These are phyloP conservation scores for Melampsora americana DNA, from an alignment of 1,284 basidiomycete genomes.

Conservation along the genomic window DNA sequence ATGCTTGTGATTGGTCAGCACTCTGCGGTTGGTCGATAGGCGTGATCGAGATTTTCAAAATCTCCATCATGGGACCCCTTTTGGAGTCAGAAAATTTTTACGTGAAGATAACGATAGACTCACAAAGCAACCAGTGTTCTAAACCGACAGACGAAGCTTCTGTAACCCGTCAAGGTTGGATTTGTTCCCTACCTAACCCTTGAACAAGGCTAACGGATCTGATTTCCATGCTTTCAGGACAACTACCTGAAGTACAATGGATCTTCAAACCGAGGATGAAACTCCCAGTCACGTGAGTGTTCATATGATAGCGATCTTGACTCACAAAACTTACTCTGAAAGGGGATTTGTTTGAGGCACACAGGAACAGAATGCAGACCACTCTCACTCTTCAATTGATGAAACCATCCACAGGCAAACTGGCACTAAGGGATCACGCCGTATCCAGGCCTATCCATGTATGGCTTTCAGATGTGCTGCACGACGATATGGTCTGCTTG, in stretches of 20 bases:
- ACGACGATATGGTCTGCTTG: not conserved
- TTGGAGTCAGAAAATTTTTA: slow-evolving; percentile 1
- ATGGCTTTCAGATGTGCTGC: not conserved
- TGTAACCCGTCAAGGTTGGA: not conserved
- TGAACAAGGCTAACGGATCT: not conserved
- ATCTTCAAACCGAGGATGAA: slow-evolving; percentile 1
- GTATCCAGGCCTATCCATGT: slow-evolving; percentile 3
- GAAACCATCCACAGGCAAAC: not conserved
- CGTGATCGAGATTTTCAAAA: not conserved
- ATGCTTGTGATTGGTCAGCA: not conserved
- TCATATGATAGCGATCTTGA: not conserved
- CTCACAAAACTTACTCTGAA: not conserved
- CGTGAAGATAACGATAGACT: slow-evolving; percentile 1
- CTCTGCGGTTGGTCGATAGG: slow-evolving; percentile 2
- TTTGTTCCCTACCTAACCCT: not conserved
- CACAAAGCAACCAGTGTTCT: not conserved
- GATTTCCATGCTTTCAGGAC: not conserved
- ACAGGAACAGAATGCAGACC: not conserved
- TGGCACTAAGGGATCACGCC: not conserved
- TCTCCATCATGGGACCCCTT: not conserved
- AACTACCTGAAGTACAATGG: not conserved
- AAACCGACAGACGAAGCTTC: not conserved
- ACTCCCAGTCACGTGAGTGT: not conserved
- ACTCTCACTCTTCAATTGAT: not conserved
- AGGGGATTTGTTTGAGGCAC: not conserved